Conservation (phyloP, 331 rosid species). For the Acacia concinna region DNA sequence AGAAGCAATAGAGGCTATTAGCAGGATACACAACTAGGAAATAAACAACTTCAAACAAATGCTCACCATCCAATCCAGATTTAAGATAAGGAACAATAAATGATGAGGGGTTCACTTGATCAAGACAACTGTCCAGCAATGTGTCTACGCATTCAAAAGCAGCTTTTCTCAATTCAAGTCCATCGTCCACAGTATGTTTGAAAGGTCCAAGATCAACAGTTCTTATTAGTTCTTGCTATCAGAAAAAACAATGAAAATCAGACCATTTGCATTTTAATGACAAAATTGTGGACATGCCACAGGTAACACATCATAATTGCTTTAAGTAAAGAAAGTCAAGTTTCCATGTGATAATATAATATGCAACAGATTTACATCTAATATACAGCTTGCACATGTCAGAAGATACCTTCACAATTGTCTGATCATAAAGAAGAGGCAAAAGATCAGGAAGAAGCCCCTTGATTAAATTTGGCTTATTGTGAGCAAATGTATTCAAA, state of each 20-base stretch:
- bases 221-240: slow-evolving; percentile 91
- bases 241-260: slow-evolving; percentile 33
- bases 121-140: slow-evolving; percentile 57
- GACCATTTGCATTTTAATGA: slow-evolving; percentile 5
- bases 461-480: slow-evolving; percentile 93
- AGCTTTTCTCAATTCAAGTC: slow-evolving; percentile 83
- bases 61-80: slow-evolving; percentile 80
- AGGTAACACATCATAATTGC: background rate
- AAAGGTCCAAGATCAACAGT: slow-evolving; percentile 83
- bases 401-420: slow-evolving; percentile 81
- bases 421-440: slow-evolving; percentile 99
- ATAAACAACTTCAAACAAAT: background rate
- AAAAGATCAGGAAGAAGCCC: slow-evolving; percentile 92
- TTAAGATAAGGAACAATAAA: slow-evolving; percentile 70
- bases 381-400: background rate
- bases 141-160: slow-evolving; percentile 71
- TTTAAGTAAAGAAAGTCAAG: background rate
- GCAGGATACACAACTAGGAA: background rate
- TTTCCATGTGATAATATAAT: background rate
- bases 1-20: background rate
- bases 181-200: slow-evolving; percentile 80
- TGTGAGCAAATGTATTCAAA: slow-evolving; percentile 96
- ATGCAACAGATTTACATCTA: background rate
- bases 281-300: background rate
- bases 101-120: slow-evolving; percentile 81